phyloP scores from a whole-genome alignment of 2,329 filamentous ascomycete species.

The Ophiocordyceps camponoti-saundersi region DNA sequence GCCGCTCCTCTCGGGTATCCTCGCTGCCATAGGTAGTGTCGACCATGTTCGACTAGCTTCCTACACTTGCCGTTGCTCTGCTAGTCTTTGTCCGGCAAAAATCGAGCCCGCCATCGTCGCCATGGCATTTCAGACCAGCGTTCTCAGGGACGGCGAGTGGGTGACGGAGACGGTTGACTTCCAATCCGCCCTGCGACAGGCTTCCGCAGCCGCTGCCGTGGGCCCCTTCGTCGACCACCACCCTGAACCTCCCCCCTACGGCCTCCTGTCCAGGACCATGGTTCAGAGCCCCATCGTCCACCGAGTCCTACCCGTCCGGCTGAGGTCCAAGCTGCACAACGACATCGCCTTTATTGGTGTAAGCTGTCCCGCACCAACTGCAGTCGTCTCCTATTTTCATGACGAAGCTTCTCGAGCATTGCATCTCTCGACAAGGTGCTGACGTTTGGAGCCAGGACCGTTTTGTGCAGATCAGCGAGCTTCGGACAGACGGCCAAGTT shows the following conservation, averaged over 20 bases:
- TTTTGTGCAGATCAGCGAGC: conserved; percentile 65
- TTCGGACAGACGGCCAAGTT: conserved; percentile 51
- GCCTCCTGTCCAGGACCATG: conserved; percentile 63
- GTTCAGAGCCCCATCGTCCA: conserved; percentile 59
- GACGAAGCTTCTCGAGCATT: background rate
- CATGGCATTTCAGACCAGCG: conserved; percentile 35
- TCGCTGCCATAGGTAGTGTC: no score
- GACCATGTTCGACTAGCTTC: no score
- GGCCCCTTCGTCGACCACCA: conserved; percentile 13
- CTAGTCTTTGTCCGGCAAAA: no score
- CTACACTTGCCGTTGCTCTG: no score
- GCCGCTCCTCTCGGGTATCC: no score
- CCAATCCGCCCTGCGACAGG: conserved; percentile 19
- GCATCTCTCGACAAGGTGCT: background rate
- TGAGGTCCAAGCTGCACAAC: conserved; percentile 53
- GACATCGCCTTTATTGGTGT: conserved; percentile 79
- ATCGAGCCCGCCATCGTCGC: no score
- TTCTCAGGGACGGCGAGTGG: conserved; percentile 38
- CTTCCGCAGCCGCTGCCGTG: conserved; percentile 13
- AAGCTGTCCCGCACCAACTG: conserved; percentile 16
- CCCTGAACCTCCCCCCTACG: conserved; percentile 36
- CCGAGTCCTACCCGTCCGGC: conserved; percentile 62
- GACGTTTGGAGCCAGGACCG: conserved; percentile 36
- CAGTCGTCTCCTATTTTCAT: background rate
- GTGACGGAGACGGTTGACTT: conserved; percentile 34